Conservation (phyloP, 768 basidiomycete genomes). For the Boletellus ananiceps region DNA sequence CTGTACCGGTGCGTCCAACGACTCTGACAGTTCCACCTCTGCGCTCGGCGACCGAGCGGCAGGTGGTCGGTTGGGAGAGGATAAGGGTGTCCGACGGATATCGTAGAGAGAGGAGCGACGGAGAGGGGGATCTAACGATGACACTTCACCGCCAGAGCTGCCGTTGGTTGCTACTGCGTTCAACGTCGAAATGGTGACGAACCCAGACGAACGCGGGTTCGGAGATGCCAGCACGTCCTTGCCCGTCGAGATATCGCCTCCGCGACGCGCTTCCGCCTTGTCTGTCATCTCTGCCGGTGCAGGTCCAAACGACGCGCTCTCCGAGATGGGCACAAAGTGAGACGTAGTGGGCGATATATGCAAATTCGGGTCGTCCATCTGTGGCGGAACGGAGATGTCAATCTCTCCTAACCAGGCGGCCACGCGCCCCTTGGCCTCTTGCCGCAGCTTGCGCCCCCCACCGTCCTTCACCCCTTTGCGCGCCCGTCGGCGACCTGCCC, state of each 20-base stretch:
- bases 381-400: constrained; percentile 49
- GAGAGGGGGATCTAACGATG: constrained; percentile 11
- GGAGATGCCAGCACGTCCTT: constrained; percentile 39
- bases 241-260: constrained; percentile 5
- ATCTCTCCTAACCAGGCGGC: constrained; percentile 73
- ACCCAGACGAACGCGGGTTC: constrained; percentile 74
- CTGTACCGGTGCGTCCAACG: not conserved
- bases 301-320: constrained; percentile 22
- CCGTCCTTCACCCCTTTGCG: constrained; percentile 31
- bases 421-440: constrained; percentile 64
- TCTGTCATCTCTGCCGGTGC: constrained; percentile 7
- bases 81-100: constrained; percentile 5
- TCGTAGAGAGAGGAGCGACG: constrained; percentile 23
- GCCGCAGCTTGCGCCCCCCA: constrained; percentile 36
- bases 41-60: constrained; percentile 14
- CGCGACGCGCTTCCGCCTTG: constrained; percentile 4
- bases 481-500: constrained; percentile 20
- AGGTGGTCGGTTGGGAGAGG: not conserved
- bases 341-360: constrained; percentile 31
- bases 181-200: constrained; percentile 59
- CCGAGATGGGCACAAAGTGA: constrained; percentile 25
- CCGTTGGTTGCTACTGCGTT: constrained; percentile 24
- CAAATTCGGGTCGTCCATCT: constrained; percentile 35
- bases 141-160: constrained; percentile 1
- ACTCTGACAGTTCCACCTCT: constrained; percentile 8